Evolutionary conservation across 2,329 filamentous ascomycete species (phyloP).

Genomic region (Pezicula neosporulosa): DNA sequence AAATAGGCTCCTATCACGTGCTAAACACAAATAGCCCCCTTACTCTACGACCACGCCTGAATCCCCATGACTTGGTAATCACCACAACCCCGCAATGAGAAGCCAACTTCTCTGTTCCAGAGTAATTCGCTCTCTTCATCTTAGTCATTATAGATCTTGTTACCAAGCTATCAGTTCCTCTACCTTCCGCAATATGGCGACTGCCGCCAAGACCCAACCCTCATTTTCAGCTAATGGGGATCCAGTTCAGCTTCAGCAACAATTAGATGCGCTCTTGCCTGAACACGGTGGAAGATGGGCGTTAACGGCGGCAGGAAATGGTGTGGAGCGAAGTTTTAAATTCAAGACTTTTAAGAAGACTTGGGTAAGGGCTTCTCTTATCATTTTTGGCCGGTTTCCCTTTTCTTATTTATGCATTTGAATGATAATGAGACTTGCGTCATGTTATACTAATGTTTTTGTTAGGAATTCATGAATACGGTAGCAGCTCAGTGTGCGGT

Average conservation of each 20-base stretch:
- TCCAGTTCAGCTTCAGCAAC: neutral
- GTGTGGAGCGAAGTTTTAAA: constrained; percentile 56
- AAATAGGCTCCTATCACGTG: too few species aligned
- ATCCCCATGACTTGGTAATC: too few species aligned
- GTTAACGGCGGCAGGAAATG: constrained; percentile 46
- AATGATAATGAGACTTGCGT: neutral
- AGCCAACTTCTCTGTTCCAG: neutral
- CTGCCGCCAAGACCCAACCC: neutral
- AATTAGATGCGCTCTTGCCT: constrained; percentile 13
- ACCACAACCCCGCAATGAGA: neutral
- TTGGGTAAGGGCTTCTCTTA: constrained; percentile 45
- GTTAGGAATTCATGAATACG: constrained; percentile 72
- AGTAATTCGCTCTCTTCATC: too few species aligned
- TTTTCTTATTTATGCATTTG: neutral
- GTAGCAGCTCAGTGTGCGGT: constrained; percentile 65
- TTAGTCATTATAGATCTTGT: too few species aligned
- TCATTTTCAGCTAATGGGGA: constrained; percentile 4
- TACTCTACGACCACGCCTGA: too few species aligned
- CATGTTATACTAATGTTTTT: neutral
- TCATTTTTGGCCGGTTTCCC: neutral
- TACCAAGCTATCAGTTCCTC: neutral
- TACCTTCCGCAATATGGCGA: neutral
- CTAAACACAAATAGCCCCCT: too few species aligned
- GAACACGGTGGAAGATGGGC: constrained; percentile 40
- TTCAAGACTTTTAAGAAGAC: constrained; percentile 65